Conservation (phyloP, 2,329 filamentous ascomycete genomes). For the Ceratocystis harringtonii region DNA sequence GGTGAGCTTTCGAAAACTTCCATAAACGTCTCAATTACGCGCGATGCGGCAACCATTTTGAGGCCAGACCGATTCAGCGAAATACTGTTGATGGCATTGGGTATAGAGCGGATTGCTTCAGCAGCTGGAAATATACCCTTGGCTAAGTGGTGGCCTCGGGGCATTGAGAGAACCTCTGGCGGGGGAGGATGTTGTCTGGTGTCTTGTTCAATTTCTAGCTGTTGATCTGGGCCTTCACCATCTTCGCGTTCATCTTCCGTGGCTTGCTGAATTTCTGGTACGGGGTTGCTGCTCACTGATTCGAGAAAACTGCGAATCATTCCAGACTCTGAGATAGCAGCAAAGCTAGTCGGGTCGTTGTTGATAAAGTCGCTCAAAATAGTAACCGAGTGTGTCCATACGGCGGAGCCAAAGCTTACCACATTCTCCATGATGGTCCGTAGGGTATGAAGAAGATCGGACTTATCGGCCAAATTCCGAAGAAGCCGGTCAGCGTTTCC, state of each 20-base stretch:
- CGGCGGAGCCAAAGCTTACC: conserved; percentile 68
- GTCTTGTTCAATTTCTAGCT: conserved; percentile 15
- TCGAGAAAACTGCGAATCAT: conserved; percentile 76
- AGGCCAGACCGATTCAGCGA: conserved; percentile 80
- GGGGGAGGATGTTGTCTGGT: conserved; percentile 39
- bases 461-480: conserved; percentile 87
- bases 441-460: conserved; percentile 64
- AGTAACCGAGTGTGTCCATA: conserved; percentile 89
- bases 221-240: conserved; percentile 24
- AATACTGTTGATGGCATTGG: conserved; percentile 80
- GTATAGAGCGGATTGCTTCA: conserved; percentile 77
- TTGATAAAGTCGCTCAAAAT: conserved; percentile 95
- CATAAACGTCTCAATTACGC: conserved; percentile 72
- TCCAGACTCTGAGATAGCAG: conserved; percentile 85
- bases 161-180: conserved; percentile 33
- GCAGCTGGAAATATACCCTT: conserved; percentile 69
- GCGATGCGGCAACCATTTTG: conserved; percentile 70
- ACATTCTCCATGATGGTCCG: conserved; percentile 70
- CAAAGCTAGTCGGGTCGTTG: conserved; percentile 94
- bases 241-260: conserved; percentile 21
- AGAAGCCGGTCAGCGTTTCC: conserved; percentile 81
- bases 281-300: conserved; percentile 49
- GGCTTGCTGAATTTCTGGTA: conserved; percentile 23
- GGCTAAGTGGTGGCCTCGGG: conserved; percentile 36
- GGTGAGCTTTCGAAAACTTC: conserved; percentile 91